phyloP scores from a whole-genome alignment of 805 yeast genomes.

The Ogataea paraovalis region DNA sequence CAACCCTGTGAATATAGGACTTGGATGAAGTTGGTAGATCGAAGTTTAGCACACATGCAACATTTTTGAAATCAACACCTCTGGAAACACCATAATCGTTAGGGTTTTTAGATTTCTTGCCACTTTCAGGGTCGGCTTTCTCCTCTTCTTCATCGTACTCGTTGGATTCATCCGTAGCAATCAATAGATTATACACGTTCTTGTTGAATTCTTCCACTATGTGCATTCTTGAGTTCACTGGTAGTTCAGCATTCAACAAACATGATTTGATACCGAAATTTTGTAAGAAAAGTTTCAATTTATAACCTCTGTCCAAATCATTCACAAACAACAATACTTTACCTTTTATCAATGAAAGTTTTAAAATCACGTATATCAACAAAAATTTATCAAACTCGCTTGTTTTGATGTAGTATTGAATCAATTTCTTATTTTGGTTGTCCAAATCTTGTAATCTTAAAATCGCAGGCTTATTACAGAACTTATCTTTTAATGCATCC shows the following conservation, averaged over 20 bases:
- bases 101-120: slow-evolving; percentile 15
- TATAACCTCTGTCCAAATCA: slow-evolving; percentile 91
- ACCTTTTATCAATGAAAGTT: slow-evolving; percentile 82
- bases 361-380: slow-evolving; percentile 86
- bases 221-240: slow-evolving; percentile 87
- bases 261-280: slow-evolving; percentile 91
- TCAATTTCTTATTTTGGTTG: slow-evolving; percentile 51
- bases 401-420: slow-evolving; percentile 84
- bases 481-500: slow-evolving; percentile 65
- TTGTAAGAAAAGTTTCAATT: slow-evolving; percentile 83
- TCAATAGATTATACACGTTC: slow-evolving; percentile 77
- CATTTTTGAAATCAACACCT: slow-evolving; percentile 95
- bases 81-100: slow-evolving; percentile 91
- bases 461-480: slow-evolving; percentile 81
- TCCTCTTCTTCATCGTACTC: slow-evolving; percentile 44
- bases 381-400: slow-evolving; percentile 89
- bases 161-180: slow-evolving; percentile 90
- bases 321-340: slow-evolving; percentile 89
- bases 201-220: slow-evolving; percentile 94
- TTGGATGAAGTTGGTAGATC: slow-evolving; percentile 89
- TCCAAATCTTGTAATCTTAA: slow-evolving; percentile 70
- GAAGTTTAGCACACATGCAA: slow-evolving; percentile 93
- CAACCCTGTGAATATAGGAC: slow-evolving; percentile 88
- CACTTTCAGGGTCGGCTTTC: slow-evolving; percentile 4
- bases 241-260: slow-evolving; percentile 87